Percentiles rank a stretch among this genome's conserved stretches.
These are phyloP conservation scores for Sporothrix schenckii DNA, from an alignment of 2,329 filamentous ascomycete genomes.

Conservation along the genomic window DNA sequence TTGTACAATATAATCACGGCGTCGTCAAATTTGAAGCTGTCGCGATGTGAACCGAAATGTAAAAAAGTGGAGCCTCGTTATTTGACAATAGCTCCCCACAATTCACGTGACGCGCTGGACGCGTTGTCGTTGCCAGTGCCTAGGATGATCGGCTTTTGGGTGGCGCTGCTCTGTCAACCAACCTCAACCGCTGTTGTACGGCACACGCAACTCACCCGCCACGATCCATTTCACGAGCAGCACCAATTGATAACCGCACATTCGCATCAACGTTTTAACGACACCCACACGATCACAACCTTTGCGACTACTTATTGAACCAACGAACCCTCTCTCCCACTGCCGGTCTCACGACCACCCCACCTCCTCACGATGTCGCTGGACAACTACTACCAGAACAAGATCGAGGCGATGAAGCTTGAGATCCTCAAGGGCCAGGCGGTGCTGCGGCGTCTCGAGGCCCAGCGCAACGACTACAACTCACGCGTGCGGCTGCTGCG, in stretches of 20 bases:
- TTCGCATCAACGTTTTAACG: not conserved
- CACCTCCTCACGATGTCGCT: conserved; percentile 72
- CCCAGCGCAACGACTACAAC: conserved; percentile 99
- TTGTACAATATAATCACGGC: not conserved
- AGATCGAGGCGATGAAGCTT: conserved; percentile 99
- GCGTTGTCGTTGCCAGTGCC: conserved; percentile 29
- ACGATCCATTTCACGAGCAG: not conserved
- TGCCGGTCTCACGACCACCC: conserved; percentile 19
- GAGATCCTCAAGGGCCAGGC: conserved; percentile 99
- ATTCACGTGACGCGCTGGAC: conserved; percentile 28
- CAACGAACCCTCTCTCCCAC: not conserved
- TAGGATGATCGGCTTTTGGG: conserved; percentile 5
- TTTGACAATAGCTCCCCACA: conserved; percentile 11
- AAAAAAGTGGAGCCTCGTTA: not conserved
- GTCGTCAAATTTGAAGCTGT: not conserved
- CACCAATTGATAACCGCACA: not conserved
- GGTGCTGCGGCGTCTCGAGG: conserved; percentile 89
- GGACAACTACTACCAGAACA: conserved; percentile 99
- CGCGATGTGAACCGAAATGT: not conserved
- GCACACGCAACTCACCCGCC: not conserved
- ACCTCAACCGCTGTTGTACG: not conserved
- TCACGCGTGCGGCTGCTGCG: conserved; percentile 91
- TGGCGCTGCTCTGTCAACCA: conserved; percentile 22
- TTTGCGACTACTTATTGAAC: not conserved
- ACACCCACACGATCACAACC: not conserved